A percentile compares a stretch with the other conserved stretches of the same genome.
Conservation (phyloP, 2,329 filamentous ascomycete genomes). For the Paracamarosporium sp. region DNA sequence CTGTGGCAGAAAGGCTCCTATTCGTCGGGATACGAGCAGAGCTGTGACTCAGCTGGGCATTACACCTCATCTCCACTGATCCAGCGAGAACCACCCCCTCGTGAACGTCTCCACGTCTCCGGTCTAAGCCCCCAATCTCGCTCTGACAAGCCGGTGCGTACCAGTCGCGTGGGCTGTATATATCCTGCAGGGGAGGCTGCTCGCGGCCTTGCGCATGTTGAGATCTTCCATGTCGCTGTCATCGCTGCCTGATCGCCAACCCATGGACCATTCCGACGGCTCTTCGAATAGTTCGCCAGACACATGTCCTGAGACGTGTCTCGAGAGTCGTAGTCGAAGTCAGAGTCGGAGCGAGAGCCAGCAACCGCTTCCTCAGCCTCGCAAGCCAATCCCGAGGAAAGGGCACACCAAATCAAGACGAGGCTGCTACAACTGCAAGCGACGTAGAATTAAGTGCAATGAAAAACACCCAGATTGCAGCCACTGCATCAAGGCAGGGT, state of each 20-base stretch:
- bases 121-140: slow-evolving; percentile 41
- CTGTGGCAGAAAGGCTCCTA: slow-evolving; percentile 17
- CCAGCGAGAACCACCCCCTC: slow-evolving; percentile 21
- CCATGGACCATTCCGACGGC: slow-evolving; percentile 30
- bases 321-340: slow-evolving; percentile 21
- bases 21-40: slow-evolving; percentile 32
- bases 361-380: slow-evolving; percentile 29
- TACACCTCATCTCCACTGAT: slow-evolving; percentile 34
- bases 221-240: slow-evolving; percentile 19
- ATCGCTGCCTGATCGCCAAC: slow-evolving; percentile 29
- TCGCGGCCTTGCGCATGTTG: slow-evolving; percentile 17
- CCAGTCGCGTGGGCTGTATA: slow-evolving; percentile 26
- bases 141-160: slow-evolving; percentile 22
- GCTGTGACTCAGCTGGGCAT: slow-evolving; percentile 41
- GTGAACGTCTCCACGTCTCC: slow-evolving; percentile 29
- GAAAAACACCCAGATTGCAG: slow-evolving; percentile 69
- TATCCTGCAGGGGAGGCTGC: slow-evolving; percentile 31
- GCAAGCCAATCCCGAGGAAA: slow-evolving; percentile 53
- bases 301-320: slow-evolving; percentile 25
- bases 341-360: slow-evolving; percentile 9
- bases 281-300: slow-evolving; percentile 43
- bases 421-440: slow-evolving; percentile 73
- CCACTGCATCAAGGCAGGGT: slow-evolving; percentile 67
- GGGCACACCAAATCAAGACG: slow-evolving; percentile 71
- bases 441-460: slow-evolving; percentile 72